Conservation (phyloP, 2,329 filamentous ascomycete genomes). For the Colletotrichum navitas region DNA sequence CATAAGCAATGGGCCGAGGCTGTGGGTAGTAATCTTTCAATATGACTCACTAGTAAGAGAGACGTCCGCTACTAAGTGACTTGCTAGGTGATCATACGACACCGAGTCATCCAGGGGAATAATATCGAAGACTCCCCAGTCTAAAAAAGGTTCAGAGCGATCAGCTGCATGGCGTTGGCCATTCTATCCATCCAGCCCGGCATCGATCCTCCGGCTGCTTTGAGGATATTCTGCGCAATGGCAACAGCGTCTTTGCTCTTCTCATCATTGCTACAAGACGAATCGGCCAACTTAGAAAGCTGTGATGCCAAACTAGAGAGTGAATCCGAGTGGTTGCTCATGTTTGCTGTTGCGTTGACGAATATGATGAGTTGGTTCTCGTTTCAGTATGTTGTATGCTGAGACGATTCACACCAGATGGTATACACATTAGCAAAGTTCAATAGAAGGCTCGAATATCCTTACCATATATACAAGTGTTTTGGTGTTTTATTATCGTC, state of each 20-base stretch:
- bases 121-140: conserved; percentile 50
- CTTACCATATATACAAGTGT: background rate
- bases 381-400: background rate
- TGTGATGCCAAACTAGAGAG: conserved; percentile 10
- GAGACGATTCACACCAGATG: background rate
- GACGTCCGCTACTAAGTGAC: conserved; percentile 46
- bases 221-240: conserved; percentile 33
- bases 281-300: conserved; percentile 18
- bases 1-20: background rate
- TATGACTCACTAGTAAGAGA: conserved; percentile 45
- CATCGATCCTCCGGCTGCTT: conserved; percentile 5
- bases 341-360: background rate
- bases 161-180: background rate
- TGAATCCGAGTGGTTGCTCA: conserved; percentile 12
- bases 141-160: conserved; percentile 47
- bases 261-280: conserved; percentile 11
- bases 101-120: conserved; percentile 49
- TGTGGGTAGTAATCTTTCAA: no score
- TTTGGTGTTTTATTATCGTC: background rate
- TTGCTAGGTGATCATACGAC: conserved; percentile 48
- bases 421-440: background rate
- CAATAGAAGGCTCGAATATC: background rate
- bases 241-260: conserved; percentile 16
- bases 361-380: background rate
- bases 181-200: conserved; percentile 36